These are phyloP conservation scores for Pyrenochaeta sp. DNA, from an alignment of 2,329 filamentous ascomycete species.

Conservation along the genomic window DNA sequence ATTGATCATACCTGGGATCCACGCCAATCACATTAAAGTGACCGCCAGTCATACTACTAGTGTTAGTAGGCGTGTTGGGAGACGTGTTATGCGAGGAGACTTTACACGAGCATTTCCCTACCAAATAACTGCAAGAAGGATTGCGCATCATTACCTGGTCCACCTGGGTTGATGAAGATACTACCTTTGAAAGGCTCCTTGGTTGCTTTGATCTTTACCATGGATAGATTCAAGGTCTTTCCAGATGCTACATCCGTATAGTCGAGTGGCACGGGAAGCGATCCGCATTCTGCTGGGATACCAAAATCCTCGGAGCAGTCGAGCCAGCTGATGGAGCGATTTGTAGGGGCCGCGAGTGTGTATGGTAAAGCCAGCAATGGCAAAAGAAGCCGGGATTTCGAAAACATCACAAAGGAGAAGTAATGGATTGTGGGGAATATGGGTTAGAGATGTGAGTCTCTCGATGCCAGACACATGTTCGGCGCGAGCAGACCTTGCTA, in stretches of 20 bases:
- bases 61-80: constrained; percentile 33
- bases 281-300: background rate
- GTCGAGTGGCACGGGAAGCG: background rate
- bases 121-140: constrained; percentile 31
- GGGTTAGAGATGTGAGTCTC: too few relatives aligned
- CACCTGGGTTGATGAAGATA: constrained; percentile 59
- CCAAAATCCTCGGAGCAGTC: background rate
- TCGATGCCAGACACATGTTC: too few relatives aligned
- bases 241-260: background rate
- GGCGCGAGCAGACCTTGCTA: too few relatives aligned
- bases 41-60: constrained; percentile 47
- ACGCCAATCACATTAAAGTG: constrained; percentile 24
- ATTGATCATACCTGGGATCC: constrained; percentile 38
- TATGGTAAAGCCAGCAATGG: too few relatives aligned
- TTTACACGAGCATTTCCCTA: constrained; percentile 10
- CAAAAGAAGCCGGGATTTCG: too few relatives aligned
- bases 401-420: too few relatives aligned
- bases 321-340: background rate
- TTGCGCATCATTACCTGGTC: constrained; percentile 57
- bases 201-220: background rate
- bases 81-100: background rate
- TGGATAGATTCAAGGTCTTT: background rate
- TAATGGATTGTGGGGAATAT: too few relatives aligned
- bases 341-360: background rate
- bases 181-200: background rate